phyloP scores from a whole-genome alignment of 805 yeast species.

The Peterozyma xylosa region DNA sequence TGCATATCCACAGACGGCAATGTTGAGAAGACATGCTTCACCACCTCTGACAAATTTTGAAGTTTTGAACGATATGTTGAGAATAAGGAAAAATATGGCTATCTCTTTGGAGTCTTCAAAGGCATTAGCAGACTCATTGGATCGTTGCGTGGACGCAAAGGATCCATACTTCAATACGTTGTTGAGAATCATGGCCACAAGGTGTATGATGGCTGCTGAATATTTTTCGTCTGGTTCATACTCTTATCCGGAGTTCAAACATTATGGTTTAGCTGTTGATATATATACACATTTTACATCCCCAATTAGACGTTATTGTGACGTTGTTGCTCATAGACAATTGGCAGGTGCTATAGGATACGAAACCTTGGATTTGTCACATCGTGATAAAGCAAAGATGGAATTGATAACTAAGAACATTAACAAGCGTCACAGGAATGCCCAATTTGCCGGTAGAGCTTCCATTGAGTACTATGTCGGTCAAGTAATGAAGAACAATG shows the following conservation, averaged over 20 bases:
- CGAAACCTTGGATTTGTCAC: conserved; percentile 73
- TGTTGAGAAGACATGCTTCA: conserved; percentile 96
- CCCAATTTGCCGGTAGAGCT: conserved; percentile 98
- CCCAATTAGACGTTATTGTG: conserved; percentile 97
- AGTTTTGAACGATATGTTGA: conserved; percentile 77
- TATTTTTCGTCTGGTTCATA: conserved; percentile 88
- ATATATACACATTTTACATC: conserved; percentile 98
- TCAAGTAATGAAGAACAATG: conserved; percentile 86
- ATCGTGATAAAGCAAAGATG: conserved; percentile 86
- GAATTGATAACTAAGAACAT: conserved; percentile 83
- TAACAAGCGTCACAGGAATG: conserved; percentile 91
- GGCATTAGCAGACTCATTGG: conserved; percentile 89
- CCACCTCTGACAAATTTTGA: conserved; percentile 96
- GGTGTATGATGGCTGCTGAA: conserved; percentile 99
- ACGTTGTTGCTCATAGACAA: conserved; percentile 94
- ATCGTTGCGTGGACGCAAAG: conserved; percentile 70
- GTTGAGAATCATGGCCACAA: conserved; percentile 91
- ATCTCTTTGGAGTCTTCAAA: conserved; percentile 80
- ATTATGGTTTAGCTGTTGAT: conserved; percentile 95
- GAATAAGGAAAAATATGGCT: conserved; percentile 68
- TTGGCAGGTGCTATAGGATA: conserved; percentile 97
- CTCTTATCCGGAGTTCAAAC: conserved; percentile 87
- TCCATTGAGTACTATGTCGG: conserved; percentile 97
- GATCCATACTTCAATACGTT: conserved; percentile 93
- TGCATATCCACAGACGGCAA: conserved; percentile 95